Conservation (phyloP, 768 basidiomycete genomes). For the Boletus subparvulus region DNA sequence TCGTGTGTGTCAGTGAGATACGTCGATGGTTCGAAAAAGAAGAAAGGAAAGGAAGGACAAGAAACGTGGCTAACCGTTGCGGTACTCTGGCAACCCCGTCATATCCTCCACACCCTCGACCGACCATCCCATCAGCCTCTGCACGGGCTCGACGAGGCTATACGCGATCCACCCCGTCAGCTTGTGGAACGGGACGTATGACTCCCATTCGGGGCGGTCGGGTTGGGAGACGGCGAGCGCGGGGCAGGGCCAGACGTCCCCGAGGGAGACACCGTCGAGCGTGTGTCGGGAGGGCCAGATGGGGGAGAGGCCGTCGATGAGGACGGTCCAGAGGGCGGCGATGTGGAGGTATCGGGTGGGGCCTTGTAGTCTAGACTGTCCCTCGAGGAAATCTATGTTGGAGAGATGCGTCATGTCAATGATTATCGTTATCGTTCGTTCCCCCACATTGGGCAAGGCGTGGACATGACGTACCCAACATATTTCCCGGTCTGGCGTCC, state of each 20-base stretch:
- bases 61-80: conserved; percentile 56
- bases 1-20: not conserved
- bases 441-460: too few species aligned
- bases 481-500: conserved; percentile 75
- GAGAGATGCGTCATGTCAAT: not conserved
- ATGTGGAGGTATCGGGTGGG: conserved; percentile 58
- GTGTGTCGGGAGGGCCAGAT: conserved; percentile 85
- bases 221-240: conserved; percentile 41
- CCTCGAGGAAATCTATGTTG: conserved; percentile 63
- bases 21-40: too few species aligned
- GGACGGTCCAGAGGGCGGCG: conserved; percentile 73
- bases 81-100: conserved; percentile 94
- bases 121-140: conserved; percentile 74
- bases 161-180: conserved; percentile 94
- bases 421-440: too few species aligned
- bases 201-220: conserved; percentile 43
- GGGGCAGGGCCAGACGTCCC: conserved; percentile 92
- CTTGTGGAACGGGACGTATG: conserved; percentile 94
- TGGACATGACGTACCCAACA: conserved; percentile 54
- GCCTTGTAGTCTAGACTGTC: conserved; percentile 46
- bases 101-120: conserved; percentile 81
- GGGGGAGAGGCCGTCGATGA: conserved; percentile 78
- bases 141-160: conserved; percentile 80
- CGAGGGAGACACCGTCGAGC: conserved; percentile 69
- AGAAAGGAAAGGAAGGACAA: too few species aligned